phyloP scores from a whole-genome alignment of 371 early-diverging fungal species.

The Gilbertella persicaria region DNA sequence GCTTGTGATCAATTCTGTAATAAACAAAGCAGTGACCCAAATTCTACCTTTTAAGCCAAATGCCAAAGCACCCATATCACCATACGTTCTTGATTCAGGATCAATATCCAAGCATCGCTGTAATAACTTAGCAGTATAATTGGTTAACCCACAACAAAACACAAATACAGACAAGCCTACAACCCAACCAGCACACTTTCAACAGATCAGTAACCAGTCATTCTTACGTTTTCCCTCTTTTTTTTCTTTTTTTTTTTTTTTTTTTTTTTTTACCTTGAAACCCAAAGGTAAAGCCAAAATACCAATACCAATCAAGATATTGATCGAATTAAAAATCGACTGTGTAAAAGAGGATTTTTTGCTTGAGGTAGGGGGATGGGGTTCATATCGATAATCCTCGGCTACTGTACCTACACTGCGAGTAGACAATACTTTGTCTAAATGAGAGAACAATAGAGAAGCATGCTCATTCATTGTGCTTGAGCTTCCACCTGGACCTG shows the following conservation, averaged over 20 bases:
- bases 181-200: slow-evolving; percentile 67
- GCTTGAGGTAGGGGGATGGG: slow-evolving; percentile 11
- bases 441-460: slow-evolving; percentile 27
- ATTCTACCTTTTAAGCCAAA: slow-evolving; percentile 66
- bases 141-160: slow-evolving; percentile 57
- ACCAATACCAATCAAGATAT: slow-evolving; percentile 68
- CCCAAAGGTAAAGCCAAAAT: slow-evolving; percentile 63
- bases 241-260: neutral
- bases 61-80: slow-evolving; percentile 69
- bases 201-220: neutral
- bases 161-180: slow-evolving; percentile 58
- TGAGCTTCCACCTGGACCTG: slow-evolving; percentile 14
- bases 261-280: slow-evolving; percentile 44
- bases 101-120: slow-evolving; percentile 59
- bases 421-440: slow-evolving; percentile 33
- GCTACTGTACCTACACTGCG: slow-evolving; percentile 39
- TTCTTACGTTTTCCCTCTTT: neutral
- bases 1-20: slow-evolving; percentile 67
- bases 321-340: slow-evolving; percentile 62
- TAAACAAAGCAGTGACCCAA: slow-evolving; percentile 54
- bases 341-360: slow-evolving; percentile 47
- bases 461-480: slow-evolving; percentile 21
- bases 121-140: slow-evolving; percentile 68
- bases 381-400: slow-evolving; percentile 30
- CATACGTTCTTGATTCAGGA: slow-evolving; percentile 56